Conservation (phyloP, 768 basidiomycete genomes). For the Lentinula guzmanii region DNA sequence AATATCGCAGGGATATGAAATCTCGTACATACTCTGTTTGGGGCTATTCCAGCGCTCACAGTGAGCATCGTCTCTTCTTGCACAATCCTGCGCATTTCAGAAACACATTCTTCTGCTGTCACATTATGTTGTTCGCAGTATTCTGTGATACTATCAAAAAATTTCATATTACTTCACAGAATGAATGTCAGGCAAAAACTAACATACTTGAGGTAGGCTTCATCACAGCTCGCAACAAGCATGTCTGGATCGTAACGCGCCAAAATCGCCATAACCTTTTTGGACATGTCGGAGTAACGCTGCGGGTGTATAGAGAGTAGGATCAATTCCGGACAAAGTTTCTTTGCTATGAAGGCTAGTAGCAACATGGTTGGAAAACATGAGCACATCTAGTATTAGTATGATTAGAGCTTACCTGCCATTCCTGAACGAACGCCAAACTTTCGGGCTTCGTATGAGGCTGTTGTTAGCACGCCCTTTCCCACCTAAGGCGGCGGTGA, state of each 20-base stretch:
- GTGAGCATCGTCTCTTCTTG: slow-evolving; percentile 78
- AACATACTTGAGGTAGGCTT: slow-evolving; percentile 84
- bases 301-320: slow-evolving; percentile 33
- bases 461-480: slow-evolving; percentile 78
- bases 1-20: slow-evolving; percentile 6
- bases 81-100: slow-evolving; percentile 69
- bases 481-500: slow-evolving; percentile 44
- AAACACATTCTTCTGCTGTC: slow-evolving; percentile 68
- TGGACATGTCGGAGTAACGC: slow-evolving; percentile 67
- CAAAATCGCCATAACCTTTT: slow-evolving; percentile 64
- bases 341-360: slow-evolving; percentile 85
- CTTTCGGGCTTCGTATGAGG: slow-evolving; percentile 89
- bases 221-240: slow-evolving; percentile 76
- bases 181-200: neutral
- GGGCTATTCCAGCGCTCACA: slow-evolving; percentile 92
- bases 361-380: neutral
- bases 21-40: slow-evolving; percentile 71
- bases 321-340: slow-evolving; percentile 86
- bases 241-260: slow-evolving; percentile 73
- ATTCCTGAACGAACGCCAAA: slow-evolving; percentile 92
- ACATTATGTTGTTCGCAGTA: slow-evolving; percentile 71
- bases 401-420: slow-evolving; percentile 57
- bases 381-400: neutral
- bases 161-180: neutral
- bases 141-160: slow-evolving; percentile 58